Evolutionary conservation across 106 monocot genomes (phyloP).

Genomic region (Chionographis japonica): DNA sequence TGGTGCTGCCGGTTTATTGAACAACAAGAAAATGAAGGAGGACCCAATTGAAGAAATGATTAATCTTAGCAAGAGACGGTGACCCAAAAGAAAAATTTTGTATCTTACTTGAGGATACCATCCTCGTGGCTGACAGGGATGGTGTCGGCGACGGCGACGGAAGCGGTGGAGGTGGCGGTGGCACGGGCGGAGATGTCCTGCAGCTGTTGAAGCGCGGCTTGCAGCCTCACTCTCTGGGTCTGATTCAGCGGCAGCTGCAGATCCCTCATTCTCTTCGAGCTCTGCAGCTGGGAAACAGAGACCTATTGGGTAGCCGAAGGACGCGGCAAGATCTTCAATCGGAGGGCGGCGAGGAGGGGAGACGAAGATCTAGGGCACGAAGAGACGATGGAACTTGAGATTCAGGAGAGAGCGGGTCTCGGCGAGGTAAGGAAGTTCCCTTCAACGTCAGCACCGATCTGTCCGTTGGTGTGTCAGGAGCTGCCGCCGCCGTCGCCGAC

Average conservation of each 20-base stretch:
- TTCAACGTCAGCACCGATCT: no score
- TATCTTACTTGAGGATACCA: conserved; percentile 77
- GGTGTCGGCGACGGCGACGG: conserved; percentile 74
- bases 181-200: conserved; percentile 31
- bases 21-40: neutral
- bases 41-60: neutral
- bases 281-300: neutral
- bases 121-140: conserved; percentile 86
- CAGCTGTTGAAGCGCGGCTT: conserved; percentile 63
- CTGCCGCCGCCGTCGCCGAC: no score
- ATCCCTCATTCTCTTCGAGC: conserved; percentile 26
- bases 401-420: no score
- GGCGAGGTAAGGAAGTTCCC: no score
- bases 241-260: conserved; percentile 58
- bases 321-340: no score
- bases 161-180: conserved; percentile 18
- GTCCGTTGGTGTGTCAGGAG: no score
- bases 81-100: neutral
- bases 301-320: no score
- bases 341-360: no score
- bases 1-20: neutral
- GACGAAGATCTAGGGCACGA: no score
- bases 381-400: no score
- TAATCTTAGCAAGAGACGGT: neutral
- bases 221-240: conserved; percentile 74